Evolutionary conservation across 164 flowering plant species (phyloP).

Genomic region (Chimonanthus praecox): DNA sequence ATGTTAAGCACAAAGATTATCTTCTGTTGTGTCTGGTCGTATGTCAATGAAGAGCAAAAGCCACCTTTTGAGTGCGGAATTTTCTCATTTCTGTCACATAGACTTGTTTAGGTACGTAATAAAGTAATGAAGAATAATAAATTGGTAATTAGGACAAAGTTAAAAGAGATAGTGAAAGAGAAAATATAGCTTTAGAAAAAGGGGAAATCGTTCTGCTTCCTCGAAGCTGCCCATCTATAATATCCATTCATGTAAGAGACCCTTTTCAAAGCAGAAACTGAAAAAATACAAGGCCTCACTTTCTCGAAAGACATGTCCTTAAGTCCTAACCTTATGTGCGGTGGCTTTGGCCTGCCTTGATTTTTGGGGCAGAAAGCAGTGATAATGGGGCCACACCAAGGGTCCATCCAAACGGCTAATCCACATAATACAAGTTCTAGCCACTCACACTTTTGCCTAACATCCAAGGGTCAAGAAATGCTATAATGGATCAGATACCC

Average conservation of each 20-base stretch:
- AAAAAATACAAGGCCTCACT: conserved; percentile 3
- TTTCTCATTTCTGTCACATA: background rate
- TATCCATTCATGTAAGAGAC: background rate
- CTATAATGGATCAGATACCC: too few relatives aligned
- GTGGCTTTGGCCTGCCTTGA: background rate
- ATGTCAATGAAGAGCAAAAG: conserved; percentile 14
- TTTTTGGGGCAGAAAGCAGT: background rate
- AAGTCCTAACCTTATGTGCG: background rate
- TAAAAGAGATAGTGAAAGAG: background rate
- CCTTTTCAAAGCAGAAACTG: conserved; percentile 1
- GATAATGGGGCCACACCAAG: background rate
- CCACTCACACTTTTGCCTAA: too few relatives aligned
- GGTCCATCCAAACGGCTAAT: background rate
- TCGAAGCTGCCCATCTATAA: conserved; percentile 1
- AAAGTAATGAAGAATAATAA: background rate
- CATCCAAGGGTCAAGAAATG: too few relatives aligned
- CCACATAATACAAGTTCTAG: background rate
- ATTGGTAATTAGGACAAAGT: background rate
- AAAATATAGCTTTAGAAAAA: conserved; percentile 1
- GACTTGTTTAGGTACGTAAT: background rate
- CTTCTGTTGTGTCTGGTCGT: background rate
- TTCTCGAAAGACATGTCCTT: background rate
- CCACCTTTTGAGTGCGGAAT: conserved; percentile 10
- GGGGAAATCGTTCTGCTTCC: background rate
- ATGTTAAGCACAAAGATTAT: background rate